A percentile compares a stretch with the other conserved stretches of the same genome.
These are phyloP conservation scores for Golubevia pallescens DNA, from an alignment of 1,284 basidiomycete genomes.

Conservation along the genomic window DNA sequence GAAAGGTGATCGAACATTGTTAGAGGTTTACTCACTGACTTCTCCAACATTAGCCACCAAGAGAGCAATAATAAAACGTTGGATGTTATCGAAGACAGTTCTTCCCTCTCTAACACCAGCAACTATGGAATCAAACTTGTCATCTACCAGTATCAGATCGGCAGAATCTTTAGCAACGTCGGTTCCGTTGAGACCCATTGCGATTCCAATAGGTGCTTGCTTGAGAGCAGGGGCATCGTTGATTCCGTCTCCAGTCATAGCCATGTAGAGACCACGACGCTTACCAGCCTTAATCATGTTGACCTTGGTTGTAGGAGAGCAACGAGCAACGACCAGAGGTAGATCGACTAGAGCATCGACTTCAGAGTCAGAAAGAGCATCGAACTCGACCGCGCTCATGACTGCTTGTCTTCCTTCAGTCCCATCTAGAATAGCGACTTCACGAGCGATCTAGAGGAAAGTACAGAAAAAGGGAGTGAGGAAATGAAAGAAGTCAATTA, in stretches of 20 bases:
- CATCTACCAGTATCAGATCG: constrained; percentile 58
- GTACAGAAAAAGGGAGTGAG: no score
- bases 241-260: constrained; percentile 67
- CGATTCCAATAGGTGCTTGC: constrained; percentile 69
- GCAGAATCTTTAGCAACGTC: constrained; percentile 72
- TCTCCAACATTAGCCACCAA: constrained; percentile 53
- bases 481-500: no score
- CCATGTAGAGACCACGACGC: constrained; percentile 30
- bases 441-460: no score
- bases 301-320: constrained; percentile 54
- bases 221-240: constrained; percentile 72
- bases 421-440: constrained; percentile 17
- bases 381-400: constrained; percentile 45
- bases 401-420: constrained; percentile 30
- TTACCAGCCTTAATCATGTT: constrained; percentile 48
- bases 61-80: constrained; percentile 51
- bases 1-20: background rate
- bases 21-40: constrained; percentile 24
- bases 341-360: constrained; percentile 38
- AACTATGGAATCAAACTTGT: constrained; percentile 48
- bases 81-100: constrained; percentile 55
- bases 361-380: constrained; percentile 35
- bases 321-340: constrained; percentile 47
- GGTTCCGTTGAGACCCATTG: constrained; percentile 74
- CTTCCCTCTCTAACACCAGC: constrained; percentile 46